A percentile compares a stretch with the other conserved stretches of the same genome.
Evolutionary conservation across 2,329 filamentous ascomycete species (phyloP).

Genomic region (Pestalotiopsis fici): DNA sequence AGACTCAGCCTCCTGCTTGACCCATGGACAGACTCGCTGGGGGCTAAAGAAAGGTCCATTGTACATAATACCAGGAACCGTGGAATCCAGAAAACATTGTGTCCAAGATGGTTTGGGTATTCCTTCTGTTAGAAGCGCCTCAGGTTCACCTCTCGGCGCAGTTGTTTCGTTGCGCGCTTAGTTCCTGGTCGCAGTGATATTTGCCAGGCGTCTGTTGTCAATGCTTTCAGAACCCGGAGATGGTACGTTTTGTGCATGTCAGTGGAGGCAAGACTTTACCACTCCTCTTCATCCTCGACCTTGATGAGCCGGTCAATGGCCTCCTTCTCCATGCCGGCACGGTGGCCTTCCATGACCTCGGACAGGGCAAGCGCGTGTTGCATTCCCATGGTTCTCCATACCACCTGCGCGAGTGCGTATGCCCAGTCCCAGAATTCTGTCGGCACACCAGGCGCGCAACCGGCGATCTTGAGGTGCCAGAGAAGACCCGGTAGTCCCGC

Average conservation of each 20-base stretch:
- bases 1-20: not conserved
- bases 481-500: conserved; percentile 49
- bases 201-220: not conserved
- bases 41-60: not conserved
- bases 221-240: too few species aligned
- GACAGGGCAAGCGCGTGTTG: conserved; percentile 46
- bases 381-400: conserved; percentile 55
- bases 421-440: conserved; percentile 45
- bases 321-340: conserved; percentile 20
- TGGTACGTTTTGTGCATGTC: not conserved
- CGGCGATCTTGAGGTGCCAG: conserved; percentile 49
- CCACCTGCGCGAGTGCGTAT: conserved; percentile 43
- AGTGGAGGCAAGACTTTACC: not conserved
- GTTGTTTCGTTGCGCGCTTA: not conserved
- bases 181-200: not conserved
- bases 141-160: not conserved
- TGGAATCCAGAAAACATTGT: not conserved
- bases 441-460: conserved; percentile 47
- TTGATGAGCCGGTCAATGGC: conserved; percentile 17
- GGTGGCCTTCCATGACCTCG: conserved; percentile 38
- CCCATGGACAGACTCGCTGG: not conserved
- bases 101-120: not conserved
- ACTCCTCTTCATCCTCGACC: conserved; percentile 18
- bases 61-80: too few species aligned
- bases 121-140: not conserved